These are phyloP conservation scores for Irpex sp. DNA, from an alignment of 1,284 basidiomycete genomes.

Conservation along the genomic window DNA sequence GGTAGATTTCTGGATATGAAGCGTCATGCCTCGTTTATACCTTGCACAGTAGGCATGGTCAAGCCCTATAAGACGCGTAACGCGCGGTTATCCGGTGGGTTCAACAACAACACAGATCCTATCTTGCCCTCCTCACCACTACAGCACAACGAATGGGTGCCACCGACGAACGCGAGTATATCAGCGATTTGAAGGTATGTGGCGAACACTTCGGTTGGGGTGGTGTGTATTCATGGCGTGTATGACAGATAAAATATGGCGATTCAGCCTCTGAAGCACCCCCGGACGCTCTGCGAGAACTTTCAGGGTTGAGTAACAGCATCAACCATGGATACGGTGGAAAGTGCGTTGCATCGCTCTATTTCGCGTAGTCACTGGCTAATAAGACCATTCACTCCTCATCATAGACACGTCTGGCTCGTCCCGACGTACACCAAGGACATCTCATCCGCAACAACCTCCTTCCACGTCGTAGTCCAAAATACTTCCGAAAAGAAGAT, in stretches of 20 bases:
- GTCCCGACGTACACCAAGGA: slow-evolving; percentile 7
- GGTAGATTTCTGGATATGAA: neutral
- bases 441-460: slow-evolving; percentile 4
- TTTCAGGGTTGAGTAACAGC: slow-evolving; percentile 4
- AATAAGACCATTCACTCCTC: neutral
- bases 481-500: neutral
- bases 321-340: slow-evolving; percentile 8
- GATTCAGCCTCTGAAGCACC: slow-evolving; percentile 4
- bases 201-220: no score
- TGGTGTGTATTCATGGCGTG: neutral
- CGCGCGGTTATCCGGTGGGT: neutral
- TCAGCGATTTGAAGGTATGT: slow-evolving; percentile 6
- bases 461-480: slow-evolving; percentile 6
- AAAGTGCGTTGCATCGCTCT: neutral
- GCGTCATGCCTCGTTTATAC: neutral
- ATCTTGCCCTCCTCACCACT: neutral
- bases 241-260: slow-evolving; percentile 5
- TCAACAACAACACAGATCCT: neutral
- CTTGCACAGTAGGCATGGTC: neutral
- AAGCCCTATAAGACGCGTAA: neutral
- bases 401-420: slow-evolving; percentile 9
- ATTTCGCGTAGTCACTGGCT: neutral
- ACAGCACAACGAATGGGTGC: neutral
- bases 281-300: slow-evolving; percentile 6
- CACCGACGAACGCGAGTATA: slow-evolving; percentile 6